A percentile compares a stretch with the other conserved stretches of the same genome.
Evolutionary conservation across 2,329 filamentous ascomycete species (phyloP).

Genomic region (Epichloe coenophiala): DNA sequence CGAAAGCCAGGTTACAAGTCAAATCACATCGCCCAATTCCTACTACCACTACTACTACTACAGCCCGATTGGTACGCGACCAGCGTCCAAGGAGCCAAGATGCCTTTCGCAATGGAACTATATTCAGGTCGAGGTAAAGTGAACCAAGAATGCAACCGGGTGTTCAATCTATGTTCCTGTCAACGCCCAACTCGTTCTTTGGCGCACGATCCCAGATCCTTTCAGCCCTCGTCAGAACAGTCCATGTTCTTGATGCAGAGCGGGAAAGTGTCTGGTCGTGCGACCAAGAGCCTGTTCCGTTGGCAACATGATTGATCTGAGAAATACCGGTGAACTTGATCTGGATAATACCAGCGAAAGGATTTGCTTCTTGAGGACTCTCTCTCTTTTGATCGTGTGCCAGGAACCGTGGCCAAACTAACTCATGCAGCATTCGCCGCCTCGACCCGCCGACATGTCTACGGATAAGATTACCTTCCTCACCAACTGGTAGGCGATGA

Average conservation of each 20-base stretch:
- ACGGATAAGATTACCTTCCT: slow-evolving; percentile 78
- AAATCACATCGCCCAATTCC: background rate
- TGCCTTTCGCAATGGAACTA: slow-evolving; percentile 20
- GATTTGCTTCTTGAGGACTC: slow-evolving; percentile 55
- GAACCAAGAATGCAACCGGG: slow-evolving; percentile 31
- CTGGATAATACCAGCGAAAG: slow-evolving; percentile 82
- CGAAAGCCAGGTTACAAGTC: no score
- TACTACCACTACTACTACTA: background rate
- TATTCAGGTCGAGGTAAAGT: slow-evolving; percentile 32
- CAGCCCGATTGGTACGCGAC: slow-evolving; percentile 8
- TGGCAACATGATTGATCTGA: slow-evolving; percentile 38
- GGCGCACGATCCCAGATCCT: no score
- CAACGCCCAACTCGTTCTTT: background rate
- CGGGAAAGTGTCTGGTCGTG: background rate
- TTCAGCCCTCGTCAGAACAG: no score
- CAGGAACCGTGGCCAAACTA: slow-evolving; percentile 27
- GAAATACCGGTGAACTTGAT: slow-evolving; percentile 78
- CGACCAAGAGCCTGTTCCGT: background rate
- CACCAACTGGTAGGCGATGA: slow-evolving; percentile 56
- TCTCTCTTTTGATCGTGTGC: background rate
- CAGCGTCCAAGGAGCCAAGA: slow-evolving; percentile 11
- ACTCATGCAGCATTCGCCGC: slow-evolving; percentile 29
- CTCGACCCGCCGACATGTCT: slow-evolving; percentile 47
- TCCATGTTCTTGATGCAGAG: no score
- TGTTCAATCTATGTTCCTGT: slow-evolving; percentile 20